These are phyloP conservation scores for Phylloporus rhodoxanthus DNA, from an alignment of 768 basidiomycete species.

Conservation along the genomic window DNA sequence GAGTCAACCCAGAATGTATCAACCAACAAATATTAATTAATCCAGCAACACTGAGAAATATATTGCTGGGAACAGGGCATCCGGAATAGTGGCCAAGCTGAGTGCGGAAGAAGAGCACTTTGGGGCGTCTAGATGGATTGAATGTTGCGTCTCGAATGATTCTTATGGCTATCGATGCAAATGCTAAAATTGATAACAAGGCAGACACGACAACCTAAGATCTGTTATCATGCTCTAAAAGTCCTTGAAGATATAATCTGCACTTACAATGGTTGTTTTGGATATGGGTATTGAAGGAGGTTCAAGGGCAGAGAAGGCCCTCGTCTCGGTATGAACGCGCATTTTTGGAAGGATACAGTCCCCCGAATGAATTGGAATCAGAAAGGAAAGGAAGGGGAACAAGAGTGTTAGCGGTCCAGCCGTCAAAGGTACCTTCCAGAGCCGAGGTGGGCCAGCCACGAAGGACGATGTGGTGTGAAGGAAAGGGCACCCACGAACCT, in stretches of 20 bases:
- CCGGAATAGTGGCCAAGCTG: constrained; percentile 66
- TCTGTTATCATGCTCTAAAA: not conserved
- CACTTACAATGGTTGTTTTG: constrained; percentile 20
- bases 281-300: constrained; percentile 12
- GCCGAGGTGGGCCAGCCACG: constrained; percentile 33
- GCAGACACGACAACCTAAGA: constrained; percentile 47
- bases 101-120: constrained; percentile 63
- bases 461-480: constrained; percentile 22
- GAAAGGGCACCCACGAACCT: constrained; percentile 1
- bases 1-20: constrained; percentile 36
- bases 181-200: constrained; percentile 46
- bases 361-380: not conserved
- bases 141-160: constrained; percentile 42
- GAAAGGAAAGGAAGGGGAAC: not conserved
- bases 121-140: constrained; percentile 29
- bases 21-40: constrained; percentile 52
- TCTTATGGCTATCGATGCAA: constrained; percentile 46
- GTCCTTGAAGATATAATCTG: not conserved
- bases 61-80: constrained; percentile 56
- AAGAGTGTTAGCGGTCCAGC: constrained; percentile 16
- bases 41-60: constrained; percentile 47
- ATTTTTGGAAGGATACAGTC: not conserved
- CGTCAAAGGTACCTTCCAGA: constrained; percentile 27
- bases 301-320: not conserved
- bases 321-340: constrained; percentile 3